Conservation (phyloP, 2,329 filamentous ascomycete genomes). For the Parafenestella ontariensis region DNA sequence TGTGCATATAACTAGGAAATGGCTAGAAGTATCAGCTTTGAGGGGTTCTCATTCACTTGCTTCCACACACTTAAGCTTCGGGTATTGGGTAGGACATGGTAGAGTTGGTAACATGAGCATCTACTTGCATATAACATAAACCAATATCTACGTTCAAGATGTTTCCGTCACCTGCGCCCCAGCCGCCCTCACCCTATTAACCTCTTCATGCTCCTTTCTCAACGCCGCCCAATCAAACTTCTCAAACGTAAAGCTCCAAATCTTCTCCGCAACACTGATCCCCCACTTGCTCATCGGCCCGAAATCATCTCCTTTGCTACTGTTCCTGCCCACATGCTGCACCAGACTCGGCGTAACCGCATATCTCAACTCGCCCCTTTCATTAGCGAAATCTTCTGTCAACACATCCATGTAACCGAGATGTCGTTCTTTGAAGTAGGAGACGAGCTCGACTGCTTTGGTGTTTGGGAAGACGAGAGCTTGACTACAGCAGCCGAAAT, state of each 20-base stretch:
- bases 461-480: slow-evolving; percentile 53
- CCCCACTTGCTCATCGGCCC: slow-evolving; percentile 36
- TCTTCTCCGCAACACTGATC: slow-evolving; percentile 43
- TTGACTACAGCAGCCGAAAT: slow-evolving; percentile 55
- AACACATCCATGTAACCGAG: slow-evolving; percentile 51
- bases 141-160: too few relatives aligned
- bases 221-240: slow-evolving; percentile 34
- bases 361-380: slow-evolving; percentile 49
- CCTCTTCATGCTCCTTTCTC: slow-evolving; percentile 37
- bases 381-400: slow-evolving; percentile 52
- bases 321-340: slow-evolving; percentile 55
- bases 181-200: slow-evolving; percentile 12
- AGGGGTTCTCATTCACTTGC: too few relatives aligned
- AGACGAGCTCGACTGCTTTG: slow-evolving; percentile 33
- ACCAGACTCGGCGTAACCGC: slow-evolving; percentile 53
- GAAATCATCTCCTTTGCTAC: slow-evolving; percentile 44
- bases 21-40: too few relatives aligned
- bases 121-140: too few relatives aligned
- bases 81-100: too few relatives aligned
- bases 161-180: background rate
- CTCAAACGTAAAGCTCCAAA: slow-evolving; percentile 53
- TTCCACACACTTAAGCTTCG: too few relatives aligned
- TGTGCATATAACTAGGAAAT: too few relatives aligned
- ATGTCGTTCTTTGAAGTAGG: slow-evolving; percentile 42
- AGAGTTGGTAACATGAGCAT: too few relatives aligned